Conservation (phyloP, 1,284 basidiomycete species). For the Tilletia horrida region DNA sequence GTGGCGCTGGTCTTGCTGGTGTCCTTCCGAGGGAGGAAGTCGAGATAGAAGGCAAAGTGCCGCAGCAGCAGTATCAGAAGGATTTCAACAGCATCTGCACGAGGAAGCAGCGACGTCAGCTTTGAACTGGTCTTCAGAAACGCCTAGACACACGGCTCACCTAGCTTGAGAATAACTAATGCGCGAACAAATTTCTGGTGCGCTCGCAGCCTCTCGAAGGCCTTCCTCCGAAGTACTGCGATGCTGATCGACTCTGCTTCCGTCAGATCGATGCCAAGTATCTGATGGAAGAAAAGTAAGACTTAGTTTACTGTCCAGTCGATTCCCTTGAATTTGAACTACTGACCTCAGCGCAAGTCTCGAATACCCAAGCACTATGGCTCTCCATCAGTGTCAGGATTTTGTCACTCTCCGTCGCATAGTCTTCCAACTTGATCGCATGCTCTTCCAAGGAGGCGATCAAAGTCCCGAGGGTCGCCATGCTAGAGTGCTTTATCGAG, state of each 20-base stretch:
- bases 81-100: constrained; percentile 72
- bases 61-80: constrained; percentile 78
- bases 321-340: too few relatives aligned
- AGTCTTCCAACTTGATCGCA: constrained; percentile 63
- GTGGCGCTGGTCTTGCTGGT: constrained; percentile 4
- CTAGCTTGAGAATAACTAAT: constrained; percentile 60
- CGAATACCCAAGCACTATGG: constrained; percentile 70
- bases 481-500: constrained; percentile 62
- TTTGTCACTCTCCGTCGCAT: constrained; percentile 67
- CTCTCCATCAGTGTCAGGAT: constrained; percentile 70
- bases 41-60: constrained; percentile 65
- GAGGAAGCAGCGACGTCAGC: neutral
- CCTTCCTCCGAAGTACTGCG: constrained; percentile 28
- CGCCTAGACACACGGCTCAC: constrained; percentile 58
- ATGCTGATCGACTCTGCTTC: constrained; percentile 27
- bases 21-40: constrained; percentile 33
- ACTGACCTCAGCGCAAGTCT: constrained; percentile 61
- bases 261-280: constrained; percentile 36
- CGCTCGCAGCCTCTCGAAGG: constrained; percentile 65
- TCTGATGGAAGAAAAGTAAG: neutral
- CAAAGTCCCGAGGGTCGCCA: constrained; percentile 64
- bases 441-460: constrained; percentile 66
- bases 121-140: too few relatives aligned
- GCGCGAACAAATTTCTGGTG: constrained; percentile 60
- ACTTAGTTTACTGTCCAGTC: neutral